Evolutionary conservation across 1,284 basidiomycete genomes (phyloP).

Genomic region (Cutaneotrichosporon cavernicola): DNA sequence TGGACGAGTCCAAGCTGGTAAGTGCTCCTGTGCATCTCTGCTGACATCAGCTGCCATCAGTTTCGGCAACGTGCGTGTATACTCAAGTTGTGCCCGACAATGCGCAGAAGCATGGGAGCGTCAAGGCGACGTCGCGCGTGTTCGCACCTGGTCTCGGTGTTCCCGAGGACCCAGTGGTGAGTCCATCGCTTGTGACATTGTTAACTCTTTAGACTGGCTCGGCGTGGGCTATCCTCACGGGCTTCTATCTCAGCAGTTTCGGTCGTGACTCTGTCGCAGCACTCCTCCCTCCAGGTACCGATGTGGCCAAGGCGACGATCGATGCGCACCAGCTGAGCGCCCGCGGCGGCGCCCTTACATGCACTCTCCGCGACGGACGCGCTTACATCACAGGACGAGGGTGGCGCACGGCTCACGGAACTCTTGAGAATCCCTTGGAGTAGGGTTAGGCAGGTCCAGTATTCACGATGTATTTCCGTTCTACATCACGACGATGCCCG

Average conservation of each 20-base stretch:
- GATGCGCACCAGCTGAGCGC: conserved; percentile 19
- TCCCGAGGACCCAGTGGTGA: conserved; percentile 42
- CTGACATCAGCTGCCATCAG: conserved; percentile 5
- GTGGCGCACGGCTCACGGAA: conserved; percentile 16
- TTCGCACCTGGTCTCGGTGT: conserved; percentile 36
- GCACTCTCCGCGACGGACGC: conserved; percentile 7
- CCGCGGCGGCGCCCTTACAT: conserved; percentile 20
- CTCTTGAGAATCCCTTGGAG: conserved; percentile 15
- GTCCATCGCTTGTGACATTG: not conserved
- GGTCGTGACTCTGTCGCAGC: conserved; percentile 2
- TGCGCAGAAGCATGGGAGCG: not conserved
- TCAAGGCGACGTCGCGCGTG: conserved; percentile 30
- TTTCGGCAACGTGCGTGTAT: conserved; percentile 18
- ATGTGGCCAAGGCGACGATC: not conserved
- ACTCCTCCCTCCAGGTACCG: not conserved
- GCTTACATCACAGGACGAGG: conserved; percentile 22
- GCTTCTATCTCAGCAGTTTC: conserved; percentile 33
- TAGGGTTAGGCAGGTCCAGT: too few species aligned
- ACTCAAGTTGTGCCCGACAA: conserved; percentile 32
- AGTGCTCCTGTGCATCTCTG: not conserved
- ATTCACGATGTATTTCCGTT: too few species aligned
- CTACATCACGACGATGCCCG: too few species aligned
- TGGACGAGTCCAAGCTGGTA: conserved; percentile 18
- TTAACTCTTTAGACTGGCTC: conserved; percentile 34
- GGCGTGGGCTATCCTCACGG: conserved; percentile 37